Evolutionary conservation across 441 rosid species (phyloP), one percentile per base, ranked within the genome.

Genomic region (Erysimum cheiri): DNA sequence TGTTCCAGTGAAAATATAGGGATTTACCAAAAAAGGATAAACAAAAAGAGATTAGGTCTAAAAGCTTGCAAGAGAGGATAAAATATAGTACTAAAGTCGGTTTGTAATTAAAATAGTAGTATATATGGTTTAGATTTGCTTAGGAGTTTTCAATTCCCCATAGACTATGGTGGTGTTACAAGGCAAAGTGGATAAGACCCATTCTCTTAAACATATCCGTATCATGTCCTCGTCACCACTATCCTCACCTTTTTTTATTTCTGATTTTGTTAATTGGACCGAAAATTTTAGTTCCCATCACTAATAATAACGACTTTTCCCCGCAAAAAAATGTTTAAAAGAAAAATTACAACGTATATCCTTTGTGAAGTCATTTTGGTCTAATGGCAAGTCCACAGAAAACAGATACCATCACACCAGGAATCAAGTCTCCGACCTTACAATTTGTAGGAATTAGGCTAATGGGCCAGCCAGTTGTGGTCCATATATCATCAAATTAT

Each of bases 141-240:
- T 61, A 74, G 58, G 73, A 32, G 39, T 74, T 39, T 74, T 55
- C 47, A 58, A 68, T 54, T 61, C 47, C 73, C 73, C 24, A 22
- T 22, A 2, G 24, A 22, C 2, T 12, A 60, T 52, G 69, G 50
- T 54, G 19, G n/a, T 29, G 40, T 36, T 56, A 72, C 70, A 3
- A 44, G 71, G 54, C 56, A 59, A 49, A 74, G 54, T 62, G 47
- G 74, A 75, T 75, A 75, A 75, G 78, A 75, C 60, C 59, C 60
- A 63, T 62, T 75, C 54, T 53, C 33, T 15, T 5, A 69, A 46
- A 46, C 74, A 47, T 75, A 75, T 75, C 78, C 78, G 60, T 31
- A 37, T 75, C 78, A 62, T 69, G 59, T 69, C 78, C 74, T 75
- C 67, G 74, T 69, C 71, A 75, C 60, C 74, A 12, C 64, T 35